Percentiles rank a stretch among this genome's conserved stretches.
These are phyloP conservation scores for Melocanna baccifera DNA, from an alignment of 176 grass and related monocot species.

Conservation along the genomic window DNA sequence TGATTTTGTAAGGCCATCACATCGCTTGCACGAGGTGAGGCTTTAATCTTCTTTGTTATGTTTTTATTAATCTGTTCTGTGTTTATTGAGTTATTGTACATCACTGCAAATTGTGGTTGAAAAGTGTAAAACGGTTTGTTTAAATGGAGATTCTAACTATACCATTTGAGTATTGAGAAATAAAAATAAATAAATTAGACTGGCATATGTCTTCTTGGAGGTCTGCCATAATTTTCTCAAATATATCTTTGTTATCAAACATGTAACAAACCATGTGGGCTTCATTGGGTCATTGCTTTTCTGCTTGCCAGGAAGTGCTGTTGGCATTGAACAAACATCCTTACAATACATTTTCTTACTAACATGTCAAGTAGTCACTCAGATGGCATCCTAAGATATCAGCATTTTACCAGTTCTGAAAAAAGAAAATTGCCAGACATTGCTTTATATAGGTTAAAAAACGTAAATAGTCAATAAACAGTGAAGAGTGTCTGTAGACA, in stretches of 20 bases:
- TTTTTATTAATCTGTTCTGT: constrained; percentile 1
- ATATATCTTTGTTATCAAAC: constrained; percentile 10
- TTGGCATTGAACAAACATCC: constrained; percentile 21
- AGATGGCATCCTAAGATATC: constrained; percentile 19
- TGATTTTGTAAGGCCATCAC: constrained; percentile 85
- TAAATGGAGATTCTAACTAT: background rate
- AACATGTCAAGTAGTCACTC: background rate
- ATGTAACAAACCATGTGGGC: background rate
- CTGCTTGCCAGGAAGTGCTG: background rate
- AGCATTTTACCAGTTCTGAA: background rate
- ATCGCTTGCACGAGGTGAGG: constrained; percentile 91
- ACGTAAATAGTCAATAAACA: background rate
- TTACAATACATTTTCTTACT: background rate
- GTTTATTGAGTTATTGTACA: constrained; percentile 16
- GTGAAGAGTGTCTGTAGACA: background rate
- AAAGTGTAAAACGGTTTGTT: constrained; percentile 9
- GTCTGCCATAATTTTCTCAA: background rate
- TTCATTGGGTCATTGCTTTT: background rate
- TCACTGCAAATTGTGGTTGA: background rate
- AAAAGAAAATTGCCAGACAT: background rate
- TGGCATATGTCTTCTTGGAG: background rate
- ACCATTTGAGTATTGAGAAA: background rate
- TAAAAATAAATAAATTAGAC: background rate
- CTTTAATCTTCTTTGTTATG: constrained; percentile 12
- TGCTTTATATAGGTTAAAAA: background rate